These are phyloP conservation scores for Dothistroma pini DNA, from an alignment of 2,329 filamentous ascomycete genomes.

Conservation along the genomic window DNA sequence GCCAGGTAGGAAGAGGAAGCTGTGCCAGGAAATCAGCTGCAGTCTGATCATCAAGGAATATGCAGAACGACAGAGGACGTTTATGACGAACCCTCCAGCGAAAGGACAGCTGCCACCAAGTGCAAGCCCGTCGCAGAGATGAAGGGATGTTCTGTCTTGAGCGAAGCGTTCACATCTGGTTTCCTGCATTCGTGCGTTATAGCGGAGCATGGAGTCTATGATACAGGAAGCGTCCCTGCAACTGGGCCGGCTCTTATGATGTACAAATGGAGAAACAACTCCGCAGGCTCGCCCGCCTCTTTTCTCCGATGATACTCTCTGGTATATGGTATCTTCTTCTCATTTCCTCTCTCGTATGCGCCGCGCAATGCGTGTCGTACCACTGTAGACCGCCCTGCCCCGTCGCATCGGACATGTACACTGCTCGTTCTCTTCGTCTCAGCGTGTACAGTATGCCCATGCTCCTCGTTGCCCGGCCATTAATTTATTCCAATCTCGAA, in stretches of 20 bases:
- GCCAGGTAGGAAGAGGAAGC: slow-evolving; percentile 64
- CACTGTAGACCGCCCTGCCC: slow-evolving; percentile 1
- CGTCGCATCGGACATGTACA: background rate
- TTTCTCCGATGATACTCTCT: background rate
- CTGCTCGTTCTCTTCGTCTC: background rate
- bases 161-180: slow-evolving; percentile 2
- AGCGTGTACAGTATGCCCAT: no score
- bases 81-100: slow-evolving; percentile 32
- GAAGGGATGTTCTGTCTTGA: background rate
- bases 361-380: slow-evolving; percentile 12
- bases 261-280: slow-evolving; percentile 7
- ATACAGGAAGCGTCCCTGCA: slow-evolving; percentile 5
- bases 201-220: slow-evolving; percentile 14
- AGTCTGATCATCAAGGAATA: slow-evolving; percentile 80
- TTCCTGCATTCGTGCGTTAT: slow-evolving; percentile 2
- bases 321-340: background rate
- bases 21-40: slow-evolving; percentile 86
- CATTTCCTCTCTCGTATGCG: slow-evolving; percentile 4
- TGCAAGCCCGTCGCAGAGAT: slow-evolving; percentile 20
- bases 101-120: slow-evolving; percentile 23
- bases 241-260: background rate
- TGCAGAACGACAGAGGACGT: slow-evolving; percentile 53
- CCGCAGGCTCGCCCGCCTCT: background rate
- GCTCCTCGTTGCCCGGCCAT: background rate
- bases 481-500: background rate